A percentile compares a stretch with the other conserved stretches of the same genome.
Conservation (phyloP, 495 filamentous ascomycete species). For the Daldinia bambusicola region DNA sequence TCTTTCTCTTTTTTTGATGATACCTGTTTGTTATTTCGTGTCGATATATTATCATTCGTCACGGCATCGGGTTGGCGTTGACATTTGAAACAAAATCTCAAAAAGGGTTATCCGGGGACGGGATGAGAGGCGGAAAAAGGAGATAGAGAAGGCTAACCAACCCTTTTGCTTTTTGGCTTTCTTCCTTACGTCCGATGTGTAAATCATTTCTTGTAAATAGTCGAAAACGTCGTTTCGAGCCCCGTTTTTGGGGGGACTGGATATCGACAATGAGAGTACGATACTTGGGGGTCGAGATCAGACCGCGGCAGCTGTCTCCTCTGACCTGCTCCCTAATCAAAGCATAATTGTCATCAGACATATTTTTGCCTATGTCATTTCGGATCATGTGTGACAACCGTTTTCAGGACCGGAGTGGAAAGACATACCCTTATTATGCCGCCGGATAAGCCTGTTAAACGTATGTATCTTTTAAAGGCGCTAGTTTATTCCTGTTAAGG, state of each 20-base stretch:
- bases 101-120: conserved; percentile 17
- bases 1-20: conserved; percentile 34
- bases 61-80: conserved; percentile 43
- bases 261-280: conserved; percentile 28
- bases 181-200: conserved; percentile 27
- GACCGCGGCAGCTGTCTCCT: conserved; percentile 33
- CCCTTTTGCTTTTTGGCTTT: conserved; percentile 13
- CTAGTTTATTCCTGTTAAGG: conserved; percentile 14
- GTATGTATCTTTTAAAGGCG: conserved; percentile 19
- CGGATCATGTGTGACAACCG: conserved; percentile 30
- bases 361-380: conserved; percentile 13
- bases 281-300: conserved; percentile 34
- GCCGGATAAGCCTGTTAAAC: conserved; percentile 3
- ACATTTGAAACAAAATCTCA: conserved; percentile 36
- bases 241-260: conserved; percentile 9
- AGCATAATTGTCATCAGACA: conserved; percentile 43
- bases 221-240: conserved; percentile 28
- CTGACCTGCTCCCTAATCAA: conserved; percentile 42
- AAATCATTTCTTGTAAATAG: conserved; percentile 45
- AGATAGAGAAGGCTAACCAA: conserved; percentile 12
- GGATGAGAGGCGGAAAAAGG: background rate
- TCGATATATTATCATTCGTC: conserved; percentile 17
- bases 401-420: conserved; percentile 24
- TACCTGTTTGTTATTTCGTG: conserved; percentile 39
- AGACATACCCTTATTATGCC: conserved; percentile 19